Evolutionary conservation across 768 basidiomycete species (phyloP), one percentile per base, ranked within the genome.

Genomic region (Symmetrospora coprosmae): DNA sequence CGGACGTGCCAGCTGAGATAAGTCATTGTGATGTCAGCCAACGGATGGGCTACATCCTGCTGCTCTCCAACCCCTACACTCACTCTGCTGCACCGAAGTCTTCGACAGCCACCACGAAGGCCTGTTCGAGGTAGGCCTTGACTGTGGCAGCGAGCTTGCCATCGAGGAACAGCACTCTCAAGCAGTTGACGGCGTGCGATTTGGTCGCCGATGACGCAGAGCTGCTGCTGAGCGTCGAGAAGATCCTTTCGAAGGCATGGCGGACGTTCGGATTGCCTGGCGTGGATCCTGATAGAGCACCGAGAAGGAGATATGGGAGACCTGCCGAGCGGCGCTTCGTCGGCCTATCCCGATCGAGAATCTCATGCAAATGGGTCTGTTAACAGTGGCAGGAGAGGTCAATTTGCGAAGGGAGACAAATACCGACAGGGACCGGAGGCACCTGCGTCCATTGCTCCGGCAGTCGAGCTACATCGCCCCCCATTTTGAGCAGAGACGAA

Each of bases 151-250:
- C 23, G 6, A 63, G 25, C 19, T 38, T 56, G 2, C 43, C 38
- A 48, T 63, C 56, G 9, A 58, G 62, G 25, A 63, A 38, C 21
- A 63, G 43, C 4, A 63, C 43, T 19, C 62, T 19, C 13, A 63
- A n/a, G 7, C 33, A 28, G 28, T 63, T 55, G 2, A 52, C 16
- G 17, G 62, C 56, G 39, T 63, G 62, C 4, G 43, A 58, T 21
- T 30, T 55, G 41, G 38, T 34, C 6, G 21, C 35, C 34, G 52
- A 45, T 5, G 23, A 9, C 9, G 2, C 7, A n/a, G 21, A 13
- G 17, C 11, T 3, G 11, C 7, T 31, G 8, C n/a, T 35, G 3
- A n/a, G 38, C 2, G 6, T 33, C 19, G 5, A 19, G 16, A 56
- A 37, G 17, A 63, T 34, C 19, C 27, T 11, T 17, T 59, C 2